Percentiles rank a stretch among this genome's conserved stretches.
These are phyloP conservation scores for Oenanthe sinensis DNA, from an alignment of 129 eudicot species.

Conservation along the genomic window DNA sequence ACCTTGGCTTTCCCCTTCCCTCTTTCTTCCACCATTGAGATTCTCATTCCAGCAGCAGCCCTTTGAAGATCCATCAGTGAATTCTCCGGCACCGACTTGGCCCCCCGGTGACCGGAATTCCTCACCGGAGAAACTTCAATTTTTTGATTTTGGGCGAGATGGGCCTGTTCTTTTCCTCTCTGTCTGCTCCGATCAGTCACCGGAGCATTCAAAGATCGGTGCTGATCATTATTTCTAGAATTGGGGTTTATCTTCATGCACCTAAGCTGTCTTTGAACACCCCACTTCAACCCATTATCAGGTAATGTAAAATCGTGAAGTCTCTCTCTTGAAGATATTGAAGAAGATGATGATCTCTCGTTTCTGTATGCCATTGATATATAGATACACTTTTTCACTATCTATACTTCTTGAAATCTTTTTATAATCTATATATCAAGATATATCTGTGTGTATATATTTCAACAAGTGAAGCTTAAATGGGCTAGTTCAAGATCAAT, in stretches of 20 bases:
- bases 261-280: constrained; percentile 13
- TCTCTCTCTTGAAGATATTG: background rate
- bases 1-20: background rate
- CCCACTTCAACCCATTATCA: constrained; percentile 14
- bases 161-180: background rate
- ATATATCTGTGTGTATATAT: background rate
- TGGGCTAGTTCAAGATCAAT: background rate
- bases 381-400: background rate
- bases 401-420: background rate
- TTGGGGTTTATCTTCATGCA: constrained; percentile 9
- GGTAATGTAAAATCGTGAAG: constrained; percentile 23
- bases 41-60: constrained; percentile 9
- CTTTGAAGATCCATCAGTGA: constrained; percentile 17
- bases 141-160: background rate
- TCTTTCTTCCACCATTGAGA: background rate
- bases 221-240: background rate
- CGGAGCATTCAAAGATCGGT: background rate
- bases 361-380: constrained; percentile 1
- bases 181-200: background rate
- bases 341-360: background rate
- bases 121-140: background rate
- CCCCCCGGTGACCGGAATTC: background rate
- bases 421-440: background rate
- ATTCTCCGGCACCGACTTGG: constrained; percentile 5
- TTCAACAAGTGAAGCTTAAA: background rate